Evolutionary conservation across 2,329 filamentous ascomycete species (phyloP).

Genomic region (Sclerotinia spermophila): DNA sequence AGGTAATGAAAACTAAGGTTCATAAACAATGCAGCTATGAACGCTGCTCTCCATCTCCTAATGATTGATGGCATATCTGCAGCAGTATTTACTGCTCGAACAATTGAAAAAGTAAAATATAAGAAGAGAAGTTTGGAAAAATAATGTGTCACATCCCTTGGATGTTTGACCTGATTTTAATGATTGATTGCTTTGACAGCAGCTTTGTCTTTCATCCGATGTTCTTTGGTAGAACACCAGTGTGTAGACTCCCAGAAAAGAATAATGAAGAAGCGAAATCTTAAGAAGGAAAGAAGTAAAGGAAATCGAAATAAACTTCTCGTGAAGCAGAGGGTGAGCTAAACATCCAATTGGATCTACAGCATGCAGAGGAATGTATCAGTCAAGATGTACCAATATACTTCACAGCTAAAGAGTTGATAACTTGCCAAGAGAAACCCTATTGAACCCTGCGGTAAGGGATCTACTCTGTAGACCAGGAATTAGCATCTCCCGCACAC

Average conservation of each 20-base stretch:
- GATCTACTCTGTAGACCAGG: background rate
- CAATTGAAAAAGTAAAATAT: background rate
- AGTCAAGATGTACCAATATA: background rate
- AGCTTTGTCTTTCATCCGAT: conserved; percentile 6
- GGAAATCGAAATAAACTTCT: background rate
- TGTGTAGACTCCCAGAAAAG: background rate
- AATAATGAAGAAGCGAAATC: background rate
- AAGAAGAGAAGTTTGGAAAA: background rate
- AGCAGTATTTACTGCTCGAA: background rate
- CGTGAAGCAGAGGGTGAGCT: background rate
- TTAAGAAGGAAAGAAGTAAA: background rate
- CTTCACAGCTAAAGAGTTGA: background rate
- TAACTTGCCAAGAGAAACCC: background rate
- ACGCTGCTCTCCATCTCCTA: conserved; percentile 31
- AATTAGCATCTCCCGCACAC: background rate
- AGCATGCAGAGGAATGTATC: background rate
- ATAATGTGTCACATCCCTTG: conserved; percentile 13
- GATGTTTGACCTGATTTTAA: background rate
- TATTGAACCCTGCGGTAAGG: conserved; percentile 7
- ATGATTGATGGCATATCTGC: conserved; percentile 25
- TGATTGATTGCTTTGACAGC: background rate
- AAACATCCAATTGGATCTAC: background rate
- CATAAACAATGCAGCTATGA: conserved; percentile 27
- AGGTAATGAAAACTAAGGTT: conserved; percentile 31
- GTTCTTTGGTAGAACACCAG: background rate